A percentile compares a stretch with the other conserved stretches of the same genome.
phyloP scores from a whole-genome alignment of 306 rosid species.

The Rosa lucieae region DNA sequence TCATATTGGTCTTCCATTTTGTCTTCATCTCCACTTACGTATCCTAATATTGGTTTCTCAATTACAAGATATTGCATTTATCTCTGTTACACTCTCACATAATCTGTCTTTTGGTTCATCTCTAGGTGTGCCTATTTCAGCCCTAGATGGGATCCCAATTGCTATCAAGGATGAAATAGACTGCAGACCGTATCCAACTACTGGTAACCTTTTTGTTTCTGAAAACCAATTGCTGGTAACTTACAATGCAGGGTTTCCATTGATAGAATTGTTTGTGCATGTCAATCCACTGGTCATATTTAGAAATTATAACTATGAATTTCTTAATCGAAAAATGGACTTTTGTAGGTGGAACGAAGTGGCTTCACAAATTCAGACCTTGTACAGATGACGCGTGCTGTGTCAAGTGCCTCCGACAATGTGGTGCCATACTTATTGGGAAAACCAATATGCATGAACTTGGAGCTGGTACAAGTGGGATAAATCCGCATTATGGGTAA shows the following conservation, averaged over 20 bases:
- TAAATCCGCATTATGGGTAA: conserved; percentile 93
- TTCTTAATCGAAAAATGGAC: conserved; percentile 12
- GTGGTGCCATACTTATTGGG: conserved; percentile 86
- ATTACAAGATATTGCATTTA: background rate
- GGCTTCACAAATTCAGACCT: conserved; percentile 79
- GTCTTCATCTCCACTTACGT: background rate
- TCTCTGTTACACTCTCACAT: background rate
- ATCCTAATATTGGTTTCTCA: background rate
- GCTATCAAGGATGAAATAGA: conserved; percentile 96
- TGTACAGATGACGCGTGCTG: conserved; percentile 80
- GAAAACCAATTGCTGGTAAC: background rate
- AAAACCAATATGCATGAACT: conserved; percentile 98
- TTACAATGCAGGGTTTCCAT: conserved; percentile 10
- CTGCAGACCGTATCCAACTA: conserved; percentile 89
- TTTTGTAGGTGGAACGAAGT: conserved; percentile 77
- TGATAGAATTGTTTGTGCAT: conserved; percentile 1
- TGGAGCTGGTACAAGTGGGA: conserved; percentile 96
- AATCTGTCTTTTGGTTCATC: conserved; percentile 12
- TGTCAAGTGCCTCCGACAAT: conserved; percentile 65
- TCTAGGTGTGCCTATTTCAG: conserved; percentile 74
- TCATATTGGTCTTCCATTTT: background rate
- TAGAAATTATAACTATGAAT: background rate
- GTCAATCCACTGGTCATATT: background rate
- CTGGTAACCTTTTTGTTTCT: conserved; percentile 48
- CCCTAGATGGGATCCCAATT: conserved; percentile 77